Evolutionary conservation across 2,329 filamentous ascomycete genomes (phyloP), one percentile per base, ranked within the genome.

Genomic region (Diaporthe citriasiana): DNA sequence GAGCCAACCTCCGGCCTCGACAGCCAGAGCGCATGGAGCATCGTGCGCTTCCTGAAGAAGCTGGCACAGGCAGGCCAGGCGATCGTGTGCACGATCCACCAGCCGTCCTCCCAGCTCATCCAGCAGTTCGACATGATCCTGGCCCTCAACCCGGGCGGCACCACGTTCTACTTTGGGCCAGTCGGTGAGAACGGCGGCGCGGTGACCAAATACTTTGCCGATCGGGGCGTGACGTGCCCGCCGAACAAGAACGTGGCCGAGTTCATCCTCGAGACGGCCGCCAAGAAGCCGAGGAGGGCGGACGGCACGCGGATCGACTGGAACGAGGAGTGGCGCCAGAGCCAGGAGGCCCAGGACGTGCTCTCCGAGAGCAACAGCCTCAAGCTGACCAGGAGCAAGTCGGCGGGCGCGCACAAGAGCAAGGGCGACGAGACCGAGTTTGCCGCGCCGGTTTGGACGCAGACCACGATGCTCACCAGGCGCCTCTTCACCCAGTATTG

Each of bases 1-100:
- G 93, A 95, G 80, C 93, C 93, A 6, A 94, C 93, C 10, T 94
- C 92, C 42, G 93, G 93, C 81, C 86, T 94, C 22, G 93, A 95
- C 81, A 91, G 88, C 79, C 92, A 94, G 79, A 93, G 92, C 1
- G 93, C 93, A 2, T 94, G 91, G 89, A 91, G 91, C 73, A 94
- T 94, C 79, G 89, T 92, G 38, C 88, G 90, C 79, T 86, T 94
- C 33, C 87, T 95, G 71, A 89, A 93, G 76, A 94, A 93, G 77
- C 84, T 91, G 2, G 85, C 88, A 3, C 81, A 82, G 42, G 82
- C 81, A 0, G 84, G 84, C 1, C 85, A 87, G 76, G 84, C 84
- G 30, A 80, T 87, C 19, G 77, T 87, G 4, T 84, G 83, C 63
- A 87, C 85, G 19, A 87, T 87, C 33, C 85, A 87, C 78, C 85